phyloP scores from a whole-genome alignment of 371 early-diverging fungal genomes.

The Mucor piriformis region DNA sequence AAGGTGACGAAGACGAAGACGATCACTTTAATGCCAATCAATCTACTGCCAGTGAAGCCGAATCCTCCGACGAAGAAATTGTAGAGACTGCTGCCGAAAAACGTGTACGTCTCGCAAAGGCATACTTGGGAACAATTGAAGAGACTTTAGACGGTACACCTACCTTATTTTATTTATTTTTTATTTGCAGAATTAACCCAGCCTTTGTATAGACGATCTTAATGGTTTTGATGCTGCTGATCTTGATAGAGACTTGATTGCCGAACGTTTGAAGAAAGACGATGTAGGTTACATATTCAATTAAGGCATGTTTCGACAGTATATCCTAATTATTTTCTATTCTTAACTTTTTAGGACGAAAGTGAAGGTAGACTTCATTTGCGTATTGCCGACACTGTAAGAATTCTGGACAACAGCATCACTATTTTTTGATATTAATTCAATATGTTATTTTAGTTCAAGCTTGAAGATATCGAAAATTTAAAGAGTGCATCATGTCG shows the following conservation, averaged over 20 bases:
- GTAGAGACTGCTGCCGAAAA: constrained; percentile 91
- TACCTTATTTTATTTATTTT: neutral
- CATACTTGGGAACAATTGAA: constrained; percentile 81
- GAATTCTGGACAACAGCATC: constrained; percentile 3
- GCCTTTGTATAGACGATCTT: constrained; percentile 48
- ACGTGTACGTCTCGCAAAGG: constrained; percentile 89
- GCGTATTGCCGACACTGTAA: constrained; percentile 54
- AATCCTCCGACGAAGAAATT: constrained; percentile 65
- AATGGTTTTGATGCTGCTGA: constrained; percentile 89
- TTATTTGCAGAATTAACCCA: neutral
- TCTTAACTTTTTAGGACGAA: constrained; percentile 48
- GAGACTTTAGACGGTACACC: constrained; percentile 62
- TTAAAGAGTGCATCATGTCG: constrained; percentile 42
- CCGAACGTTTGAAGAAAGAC: constrained; percentile 84
- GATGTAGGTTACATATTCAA: constrained; percentile 50
- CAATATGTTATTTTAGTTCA: constrained; percentile 32
- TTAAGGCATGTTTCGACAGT: too few relatives aligned
- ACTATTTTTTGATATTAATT: constrained; percentile 5
- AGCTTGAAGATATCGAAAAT: constrained; percentile 48
- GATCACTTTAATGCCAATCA: constrained; percentile 49
- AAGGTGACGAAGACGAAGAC: constrained; percentile 49
- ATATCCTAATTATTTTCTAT: neutral
- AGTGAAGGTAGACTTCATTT: constrained; percentile 55
- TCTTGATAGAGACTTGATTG: constrained; percentile 91
- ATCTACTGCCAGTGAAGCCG: constrained; percentile 60